Evolutionary conservation across 345 rosid genomes (phyloP), one percentile per base, ranked within the genome.

Genomic region (Noccaea caerulescens): DNA sequence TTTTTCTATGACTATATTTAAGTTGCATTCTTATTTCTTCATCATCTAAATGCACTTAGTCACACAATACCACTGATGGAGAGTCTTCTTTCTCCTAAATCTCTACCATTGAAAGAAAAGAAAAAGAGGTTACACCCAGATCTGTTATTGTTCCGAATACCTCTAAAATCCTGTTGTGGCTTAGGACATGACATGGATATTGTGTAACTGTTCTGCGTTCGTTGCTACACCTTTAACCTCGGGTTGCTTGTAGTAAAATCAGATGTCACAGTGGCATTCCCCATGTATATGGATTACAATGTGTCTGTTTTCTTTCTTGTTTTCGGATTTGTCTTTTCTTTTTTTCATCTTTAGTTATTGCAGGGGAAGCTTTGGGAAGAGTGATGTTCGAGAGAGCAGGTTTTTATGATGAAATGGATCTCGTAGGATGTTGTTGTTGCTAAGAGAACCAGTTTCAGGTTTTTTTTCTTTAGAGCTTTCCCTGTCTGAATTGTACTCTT

Each of bases 21-120:
- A 70, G 72, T 76, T 76, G 42, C n/a, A 56, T 70, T 70, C 67
- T 70, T 70, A 37, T 42, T 41, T 63, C 71, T 63, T 32, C 62
- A 47, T 63, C 76, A 76, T 64, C 76, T 58, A 64, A 56, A 9
- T 69, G 53, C 41, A 4, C 71, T 69, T 76, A 36, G 64, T 45
- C 65, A 46, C 65, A 8, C 20, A 56, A 50, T 56, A 69, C 62
- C 71, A 57, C 62, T 49, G 33, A 76, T 47, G 66, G 57, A 75
- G 50, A 36, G 58, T 37, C 43, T 44, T 61, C 64, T 75, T 61
- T 63, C 74, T 68, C 64, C 43, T 37, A 20, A 66, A 66, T 49
- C 53, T 75, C 74, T 67, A 75, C 69, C 63, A 53, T 53, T 68
- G 55, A 60, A 74, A 32, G 16, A 49, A 25, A 34, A 65, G 9